Base-by-base conservation (phyloP, 805 yeast species). In the Wickerhamiella nectarea region DNA sequence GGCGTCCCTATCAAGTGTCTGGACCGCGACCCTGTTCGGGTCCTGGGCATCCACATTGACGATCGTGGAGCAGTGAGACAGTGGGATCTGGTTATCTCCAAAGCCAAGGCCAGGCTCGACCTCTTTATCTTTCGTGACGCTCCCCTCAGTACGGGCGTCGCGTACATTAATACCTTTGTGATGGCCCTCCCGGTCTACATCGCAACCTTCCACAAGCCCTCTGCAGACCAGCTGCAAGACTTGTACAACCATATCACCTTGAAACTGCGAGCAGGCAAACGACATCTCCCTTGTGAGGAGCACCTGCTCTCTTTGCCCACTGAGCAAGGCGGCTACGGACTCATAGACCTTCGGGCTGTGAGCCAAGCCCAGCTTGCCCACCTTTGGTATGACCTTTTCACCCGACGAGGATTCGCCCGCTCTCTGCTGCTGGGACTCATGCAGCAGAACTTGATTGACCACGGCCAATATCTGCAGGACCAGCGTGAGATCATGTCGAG, bases 391-490 rank as follows among this genome's bases (percentile, higher is more conserved):
- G 7, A 4, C 9, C n/a, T 20, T 10, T 20, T 34, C 15, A 34
- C 25, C 25, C 25, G 19, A 25, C 37, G 7, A 7, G 22, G 25
- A 3, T 34, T 15, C 14, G 37, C 37, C 7, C 24, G 37, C 12
- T 34, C 37, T 9, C 12, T 5, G 5, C 22, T 34, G 14, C 12
- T 34, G 24, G 37, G 37, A 15, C 20, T 15, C 24, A 34, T 34
- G 37, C 37, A 34, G 25, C 37, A 34, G 20, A 9, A 7, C 12
- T 25, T 34, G 24, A 18, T 34, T 9, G 37, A 34, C 37, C 37
- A 11, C 5, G 37, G 37, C 24, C 21, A 18, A 7, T 19, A n/a
- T 12, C n/a, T 19, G 25, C 3, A 8, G 18, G 10, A 17, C 11
- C 20, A 15, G 14, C 35, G 34, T 5, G 20, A 7, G 18, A 6